Evolutionary conservation across 257 asterid species (phyloP).

Genomic region (Capsicum chinense): DNA sequence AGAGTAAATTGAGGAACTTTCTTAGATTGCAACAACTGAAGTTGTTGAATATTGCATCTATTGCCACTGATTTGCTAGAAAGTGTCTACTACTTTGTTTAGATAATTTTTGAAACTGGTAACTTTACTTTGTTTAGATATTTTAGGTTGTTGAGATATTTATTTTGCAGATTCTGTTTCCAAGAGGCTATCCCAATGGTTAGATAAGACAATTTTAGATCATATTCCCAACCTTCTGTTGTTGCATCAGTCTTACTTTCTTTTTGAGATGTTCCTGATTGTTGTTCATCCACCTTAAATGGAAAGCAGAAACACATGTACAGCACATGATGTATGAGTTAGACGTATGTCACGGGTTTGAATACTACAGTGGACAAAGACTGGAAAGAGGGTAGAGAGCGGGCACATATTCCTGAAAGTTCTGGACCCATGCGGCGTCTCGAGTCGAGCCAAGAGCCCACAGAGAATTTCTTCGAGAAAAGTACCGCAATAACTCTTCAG

Average conservation of each 20-base stretch:
- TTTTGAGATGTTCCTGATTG: neutral
- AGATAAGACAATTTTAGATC: neutral
- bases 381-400: neutral
- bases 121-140: neutral
- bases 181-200: neutral
- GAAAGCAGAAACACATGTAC: slow-evolving; percentile 8
- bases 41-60: neutral
- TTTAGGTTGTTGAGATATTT: neutral
- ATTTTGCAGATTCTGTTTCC: neutral
- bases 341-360: neutral
- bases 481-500: neutral
- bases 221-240: neutral
- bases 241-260: slow-evolving; percentile 1
- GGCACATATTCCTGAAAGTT: neutral
- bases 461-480: neutral
- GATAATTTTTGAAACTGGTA: neutral
- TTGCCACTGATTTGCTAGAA: neutral
- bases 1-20: neutral
- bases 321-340: slow-evolving; percentile 9
- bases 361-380: neutral
- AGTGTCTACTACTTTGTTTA: neutral
- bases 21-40: neutral
- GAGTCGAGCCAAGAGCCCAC: neutral
- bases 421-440: neutral
- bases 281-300: neutral